Evolutionary conservation across 208 protist genomes (phyloP), one percentile per base, ranked within the genome.

Genomic region (Crithidia acanthocephali): DNA sequence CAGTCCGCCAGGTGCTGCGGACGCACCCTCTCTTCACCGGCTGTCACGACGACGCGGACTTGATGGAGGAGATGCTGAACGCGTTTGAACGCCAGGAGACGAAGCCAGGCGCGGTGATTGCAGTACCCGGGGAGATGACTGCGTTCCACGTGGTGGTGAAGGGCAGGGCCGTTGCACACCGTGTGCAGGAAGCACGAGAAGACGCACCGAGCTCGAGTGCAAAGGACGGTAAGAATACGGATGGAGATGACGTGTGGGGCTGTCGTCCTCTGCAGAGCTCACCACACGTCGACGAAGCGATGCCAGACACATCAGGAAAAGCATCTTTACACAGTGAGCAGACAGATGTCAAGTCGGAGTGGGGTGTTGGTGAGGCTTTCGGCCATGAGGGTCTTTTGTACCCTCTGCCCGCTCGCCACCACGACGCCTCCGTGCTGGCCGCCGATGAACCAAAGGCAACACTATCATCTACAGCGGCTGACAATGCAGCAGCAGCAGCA

Each of bases 91-190:
- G 68, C 8, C 68, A 50, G 7, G 48, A 57, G 28, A 73, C 68
- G 20, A 32, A 2, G 13, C 23, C 45, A 0, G 58, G 68, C 0
- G 68, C 57, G 30, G 11, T 42, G 9, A 51, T 73, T 10, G 59
- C 37, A 0, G 20, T 48, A 11, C 68, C 68, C 5, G 47, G 56
- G 1, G 68, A 73, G 18, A 30, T n/a, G 2, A 25, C 11, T 13
- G 68, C 59, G 13, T 73, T 73, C 28, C 68, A 73, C n/a, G 48
- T 73, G 9, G 68, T 73, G 33, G 68, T 73, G 25, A 22, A 40
- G 25, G 58, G 68, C 15, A 59, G 33, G 37, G 68, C 68, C 6
- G 32, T 51, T 0, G 57, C 58, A 15, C 47, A 45, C 7, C 22
- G 37, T 8, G 11, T 1, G 32, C 2, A 2, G 57, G 9, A 30